Evolutionary conservation across 225 moss, liverwort and hornwort species (phyloP).

Genomic region (Pleurozium schreberi): DNA sequence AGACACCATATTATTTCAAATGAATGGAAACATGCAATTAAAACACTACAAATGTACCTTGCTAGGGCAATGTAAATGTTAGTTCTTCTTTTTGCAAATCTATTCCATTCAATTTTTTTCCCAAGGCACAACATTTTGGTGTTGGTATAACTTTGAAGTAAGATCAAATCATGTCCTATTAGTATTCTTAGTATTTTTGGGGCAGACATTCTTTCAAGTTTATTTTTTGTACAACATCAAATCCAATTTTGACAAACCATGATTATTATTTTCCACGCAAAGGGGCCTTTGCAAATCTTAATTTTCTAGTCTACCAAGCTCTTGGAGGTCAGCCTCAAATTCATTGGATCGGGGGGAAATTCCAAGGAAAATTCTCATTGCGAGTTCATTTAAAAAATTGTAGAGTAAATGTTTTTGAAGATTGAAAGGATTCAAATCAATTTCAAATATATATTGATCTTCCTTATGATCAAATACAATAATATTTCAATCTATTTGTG

Average conservation of each 20-base stretch:
- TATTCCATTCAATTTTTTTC: background rate
- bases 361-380: background rate
- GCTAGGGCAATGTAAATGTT: background rate
- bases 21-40: background rate
- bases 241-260: rapidly evolving
- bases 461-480: background rate
- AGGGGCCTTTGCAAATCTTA: background rate
- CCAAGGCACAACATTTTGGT: background rate
- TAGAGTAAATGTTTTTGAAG: background rate
- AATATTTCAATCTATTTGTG: background rate
- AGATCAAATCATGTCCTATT: background rate
- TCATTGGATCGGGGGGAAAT: too few relatives aligned
- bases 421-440: background rate
- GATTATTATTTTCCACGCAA: too few relatives aligned
- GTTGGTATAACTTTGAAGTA: background rate
- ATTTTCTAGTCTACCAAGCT: background rate
- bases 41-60: background rate
- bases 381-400: background rate
- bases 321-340: background rate
- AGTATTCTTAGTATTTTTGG: rapidly evolving
- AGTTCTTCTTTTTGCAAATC: background rate
- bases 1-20: background rate
- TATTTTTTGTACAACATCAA: background rate
- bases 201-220: rapidly evolving
- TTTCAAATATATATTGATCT: background rate